Percentiles rank a stretch among this genome's conserved stretches.
Evolutionary conservation across 2,329 filamentous ascomycete genomes (phyloP).

Genomic region (Akanthomyces muscarius): DNA sequence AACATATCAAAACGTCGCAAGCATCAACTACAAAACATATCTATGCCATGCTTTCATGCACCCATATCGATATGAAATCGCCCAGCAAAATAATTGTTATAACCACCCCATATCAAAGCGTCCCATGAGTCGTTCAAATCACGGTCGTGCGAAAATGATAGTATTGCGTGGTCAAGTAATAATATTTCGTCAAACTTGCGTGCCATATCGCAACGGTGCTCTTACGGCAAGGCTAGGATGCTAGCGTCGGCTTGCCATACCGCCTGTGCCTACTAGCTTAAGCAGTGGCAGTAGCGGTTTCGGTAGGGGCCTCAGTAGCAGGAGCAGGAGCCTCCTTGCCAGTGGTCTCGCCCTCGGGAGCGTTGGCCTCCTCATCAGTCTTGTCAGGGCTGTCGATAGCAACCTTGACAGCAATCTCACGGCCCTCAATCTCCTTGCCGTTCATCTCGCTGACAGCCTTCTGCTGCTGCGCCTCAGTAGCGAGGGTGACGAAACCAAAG

Average conservation of each 20-base stretch:
- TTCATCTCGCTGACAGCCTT: constrained; percentile 99
- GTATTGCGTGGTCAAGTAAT: constrained; percentile 24
- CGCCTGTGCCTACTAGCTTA: constrained; percentile 25
- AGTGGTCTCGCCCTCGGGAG: constrained; percentile 42
- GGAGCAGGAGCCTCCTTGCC: constrained; percentile 36
- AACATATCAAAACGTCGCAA: constrained; percentile 9
- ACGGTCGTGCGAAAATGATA: background rate
- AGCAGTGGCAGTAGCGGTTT: constrained; percentile 24
- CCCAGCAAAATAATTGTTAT: constrained; percentile 20
- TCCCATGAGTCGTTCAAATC: constrained; percentile 9
- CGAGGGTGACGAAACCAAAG: constrained; percentile 96
- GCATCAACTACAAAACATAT: constrained; percentile 3
- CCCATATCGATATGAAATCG: constrained; percentile 16
- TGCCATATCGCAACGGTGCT: constrained; percentile 37
- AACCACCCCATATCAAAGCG: constrained; percentile 14
- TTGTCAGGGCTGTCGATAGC: constrained; percentile 99
- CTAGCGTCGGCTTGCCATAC: constrained; percentile 9
- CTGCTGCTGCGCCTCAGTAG: constrained; percentile 91
- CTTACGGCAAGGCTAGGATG: constrained; percentile 18
- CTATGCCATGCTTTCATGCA: constrained; percentile 13
- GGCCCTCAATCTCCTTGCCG: constrained; percentile 97
- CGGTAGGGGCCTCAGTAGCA: constrained; percentile 28
- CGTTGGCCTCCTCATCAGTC: constrained; percentile 77
- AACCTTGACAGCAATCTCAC: constrained; percentile 99
- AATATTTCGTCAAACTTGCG: constrained; percentile 37